Conservation (phyloP, 768 basidiomycete genomes). For the Leucogyrophana mollusca region DNA sequence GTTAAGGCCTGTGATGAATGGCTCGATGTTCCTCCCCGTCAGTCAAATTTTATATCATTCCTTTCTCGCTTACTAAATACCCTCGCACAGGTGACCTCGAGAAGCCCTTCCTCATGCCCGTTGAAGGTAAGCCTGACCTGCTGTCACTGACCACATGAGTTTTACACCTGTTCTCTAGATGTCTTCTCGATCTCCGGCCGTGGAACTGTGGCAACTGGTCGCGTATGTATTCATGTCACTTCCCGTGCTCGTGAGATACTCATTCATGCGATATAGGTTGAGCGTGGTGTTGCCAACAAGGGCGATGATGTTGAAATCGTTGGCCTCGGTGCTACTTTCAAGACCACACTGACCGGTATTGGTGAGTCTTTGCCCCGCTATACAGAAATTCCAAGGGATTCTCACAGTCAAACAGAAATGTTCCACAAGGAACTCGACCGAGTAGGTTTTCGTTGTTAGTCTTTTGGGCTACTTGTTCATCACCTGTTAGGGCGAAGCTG, state of each 20-base stretch:
- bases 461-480: slow-evolving; percentile 1
- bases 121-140: slow-evolving; percentile 60
- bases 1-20: slow-evolving; percentile 88
- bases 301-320: slow-evolving; percentile 93
- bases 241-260: background rate
- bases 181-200: slow-evolving; percentile 98
- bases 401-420: slow-evolving; percentile 64
- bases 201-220: slow-evolving; percentile 96
- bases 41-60: slow-evolving; percentile 25
- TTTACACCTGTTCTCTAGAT: slow-evolving; percentile 39
- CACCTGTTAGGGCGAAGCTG: slow-evolving; percentile 77
- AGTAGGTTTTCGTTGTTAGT: slow-evolving; percentile 37
- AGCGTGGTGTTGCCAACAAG: slow-evolving; percentile 89
- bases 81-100: slow-evolving; percentile 79
- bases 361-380: slow-evolving; percentile 42
- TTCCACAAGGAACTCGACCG: slow-evolving; percentile 99
- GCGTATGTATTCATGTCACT: slow-evolving; percentile 45
- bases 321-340: slow-evolving; percentile 77
- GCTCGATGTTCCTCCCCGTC: slow-evolving; percentile 92
- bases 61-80: slow-evolving; percentile 2
- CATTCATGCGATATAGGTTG: slow-evolving; percentile 61
- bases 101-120: slow-evolving; percentile 94
- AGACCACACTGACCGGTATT: slow-evolving; percentile 95
- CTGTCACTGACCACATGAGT: background rate
- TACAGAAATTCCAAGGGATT: background rate